Evolutionary conservation across 495 filamentous ascomycete species (phyloP).

Genomic region (Immersiella caudata): DNA sequence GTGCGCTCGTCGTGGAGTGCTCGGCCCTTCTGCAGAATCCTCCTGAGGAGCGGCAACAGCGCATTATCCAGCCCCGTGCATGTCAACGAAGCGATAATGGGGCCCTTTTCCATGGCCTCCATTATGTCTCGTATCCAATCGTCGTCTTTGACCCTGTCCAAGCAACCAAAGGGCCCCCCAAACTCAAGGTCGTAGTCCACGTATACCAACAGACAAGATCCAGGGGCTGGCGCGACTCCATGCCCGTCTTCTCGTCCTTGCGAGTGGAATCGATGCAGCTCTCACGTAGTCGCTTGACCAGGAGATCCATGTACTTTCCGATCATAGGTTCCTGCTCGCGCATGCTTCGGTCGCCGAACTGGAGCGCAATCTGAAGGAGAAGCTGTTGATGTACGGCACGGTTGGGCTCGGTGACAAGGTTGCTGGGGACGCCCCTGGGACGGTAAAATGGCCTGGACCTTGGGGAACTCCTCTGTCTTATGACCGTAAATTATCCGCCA

Average conservation of each 20-base stretch:
- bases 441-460: constrained; percentile 39
- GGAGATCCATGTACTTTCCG: constrained; percentile 46
- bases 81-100: not conserved
- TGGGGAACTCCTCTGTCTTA: constrained; percentile 36
- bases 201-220: constrained; percentile 59
- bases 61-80: constrained; percentile 26
- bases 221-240: constrained; percentile 35
- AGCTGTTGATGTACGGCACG: constrained; percentile 46
- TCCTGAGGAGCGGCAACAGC: constrained; percentile 23
- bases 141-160: constrained; percentile 52
- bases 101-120: constrained; percentile 31
- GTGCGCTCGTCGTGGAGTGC: constrained; percentile 33
- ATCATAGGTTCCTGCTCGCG: constrained; percentile 51
- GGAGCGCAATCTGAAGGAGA: constrained; percentile 53
- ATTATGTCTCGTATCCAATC: constrained; percentile 58
- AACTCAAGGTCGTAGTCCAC: constrained; percentile 62
- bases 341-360: constrained; percentile 56
- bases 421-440: constrained; percentile 27
- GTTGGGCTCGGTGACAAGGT: constrained; percentile 36
- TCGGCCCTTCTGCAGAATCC: constrained; percentile 29
- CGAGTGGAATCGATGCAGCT: constrained; percentile 16
- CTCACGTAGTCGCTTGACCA: constrained; percentile 49
- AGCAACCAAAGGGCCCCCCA: constrained; percentile 58
- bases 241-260: constrained; percentile 5
- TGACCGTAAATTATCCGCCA: constrained; percentile 61